phyloP scores from a whole-genome alignment of 176 grass and related monocot genomes.

The Paspalum vaginatum region DNA sequence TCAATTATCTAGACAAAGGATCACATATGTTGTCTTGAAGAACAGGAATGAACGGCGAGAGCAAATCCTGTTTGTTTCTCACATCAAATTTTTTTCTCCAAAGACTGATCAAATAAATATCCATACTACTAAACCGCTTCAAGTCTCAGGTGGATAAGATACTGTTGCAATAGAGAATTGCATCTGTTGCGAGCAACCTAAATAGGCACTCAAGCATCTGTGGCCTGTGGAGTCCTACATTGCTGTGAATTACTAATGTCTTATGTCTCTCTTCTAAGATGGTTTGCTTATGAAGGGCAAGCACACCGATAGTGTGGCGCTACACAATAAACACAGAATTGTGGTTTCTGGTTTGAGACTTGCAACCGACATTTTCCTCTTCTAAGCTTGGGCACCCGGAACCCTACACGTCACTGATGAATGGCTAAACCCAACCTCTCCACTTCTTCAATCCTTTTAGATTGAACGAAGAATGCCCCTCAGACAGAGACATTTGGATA shows the following conservation, averaged over 20 bases:
- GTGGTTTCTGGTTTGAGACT: background rate
- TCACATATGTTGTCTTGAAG: background rate
- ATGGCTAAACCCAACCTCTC: background rate
- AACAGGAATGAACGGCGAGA: background rate
- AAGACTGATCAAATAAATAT: background rate
- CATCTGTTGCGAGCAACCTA: background rate
- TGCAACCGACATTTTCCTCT: slow-evolving; percentile 5
- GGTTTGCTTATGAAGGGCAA: background rate
- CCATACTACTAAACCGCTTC: background rate
- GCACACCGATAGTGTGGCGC: background rate
- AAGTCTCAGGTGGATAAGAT: background rate
- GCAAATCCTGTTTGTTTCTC: slow-evolving; percentile 5
- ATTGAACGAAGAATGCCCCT: no score
- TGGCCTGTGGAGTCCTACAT: background rate
- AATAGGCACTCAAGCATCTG: background rate
- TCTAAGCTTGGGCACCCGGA: background rate
- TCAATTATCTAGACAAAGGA: background rate
- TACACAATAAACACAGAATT: background rate
- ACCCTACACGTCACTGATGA: background rate
- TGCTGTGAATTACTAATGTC: background rate
- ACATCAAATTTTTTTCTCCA: background rate
- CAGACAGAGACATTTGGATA: no score
- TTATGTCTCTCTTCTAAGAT: background rate
- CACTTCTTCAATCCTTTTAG: background rate
- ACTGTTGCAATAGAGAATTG: background rate